Evolutionary conservation across 805 yeast species (phyloP), one percentile per base, ranked within the genome.

Genomic region (Cyberlindnera misumaiensis): DNA sequence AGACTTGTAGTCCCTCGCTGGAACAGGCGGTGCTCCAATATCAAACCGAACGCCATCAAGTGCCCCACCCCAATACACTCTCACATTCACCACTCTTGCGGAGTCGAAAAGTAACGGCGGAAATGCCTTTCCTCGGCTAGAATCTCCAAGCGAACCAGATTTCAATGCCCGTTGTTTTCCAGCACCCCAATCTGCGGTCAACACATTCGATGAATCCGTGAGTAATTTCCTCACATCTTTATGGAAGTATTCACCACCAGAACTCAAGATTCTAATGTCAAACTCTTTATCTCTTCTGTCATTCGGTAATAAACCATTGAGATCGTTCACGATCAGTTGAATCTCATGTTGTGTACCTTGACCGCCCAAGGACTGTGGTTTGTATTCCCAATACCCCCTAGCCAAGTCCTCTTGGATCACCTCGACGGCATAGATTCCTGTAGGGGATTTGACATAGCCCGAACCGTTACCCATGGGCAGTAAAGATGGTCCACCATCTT

Each of bases 361-460:
- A 3, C 90, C 90, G 2, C 77, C 75, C 28, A 72, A 59, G 1
- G 68, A 53, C 14, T 55, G 46, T 0, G 90, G 89, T 12, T 72
- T 59, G 52, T 62, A 88, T 48, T 83, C 88, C 26, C 77, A 55
- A 46, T 67, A 80, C 5, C 74, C 73, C 46, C 75, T 56, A 52
- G 68, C 63, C 28, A 65, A 47, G 17, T 56, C 60, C 2, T 47
- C 51, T 12, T 77, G 83, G 30, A 72, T 70, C 17, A 76, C 68
- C 53, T 88, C 97, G 32, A 89, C 63, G 44, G 83, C 64, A 56
- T 75, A 88, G 8, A 88, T 74, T 1, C 97, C 97, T 1, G 80
- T 60, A 1, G 62, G 59, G 1, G 87, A 73, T 35, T 62, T 67
- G 16, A 81, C 63, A 3, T 70, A 57, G 3, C 75, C 62, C 2